phyloP scores from a whole-genome alignment of 1,284 basidiomycete species.

The Moesziomyces antarcticus region DNA sequence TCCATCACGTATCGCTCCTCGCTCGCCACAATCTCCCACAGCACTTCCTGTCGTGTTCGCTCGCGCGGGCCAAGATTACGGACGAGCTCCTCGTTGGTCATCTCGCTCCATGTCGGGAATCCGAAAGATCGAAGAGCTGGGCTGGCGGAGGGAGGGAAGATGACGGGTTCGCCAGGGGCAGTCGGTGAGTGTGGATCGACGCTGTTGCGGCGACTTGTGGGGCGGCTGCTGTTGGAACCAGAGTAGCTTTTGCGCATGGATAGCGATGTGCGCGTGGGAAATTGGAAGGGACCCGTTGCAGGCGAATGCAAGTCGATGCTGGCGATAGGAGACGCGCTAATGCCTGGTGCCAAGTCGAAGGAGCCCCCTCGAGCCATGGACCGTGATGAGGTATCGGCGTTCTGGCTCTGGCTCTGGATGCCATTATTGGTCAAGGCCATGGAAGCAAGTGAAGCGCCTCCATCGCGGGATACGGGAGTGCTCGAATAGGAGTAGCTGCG shows the following conservation, averaged over 20 bases:
- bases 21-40: slow-evolving; percentile 97
- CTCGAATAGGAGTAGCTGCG: slow-evolving; percentile 40
- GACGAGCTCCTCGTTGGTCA: slow-evolving; percentile 92
- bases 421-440: slow-evolving; percentile 1
- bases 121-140: slow-evolving; percentile 27
- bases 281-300: slow-evolving; percentile 21
- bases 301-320: not conserved
- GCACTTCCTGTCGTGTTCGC: slow-evolving; percentile 92
- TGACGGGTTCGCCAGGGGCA: slow-evolving; percentile 17
- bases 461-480: slow-evolving; percentile 10
- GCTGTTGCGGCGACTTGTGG: slow-evolving; percentile 37
- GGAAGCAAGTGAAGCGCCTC: not conserved
- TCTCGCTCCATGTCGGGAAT: slow-evolving; percentile 86
- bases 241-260: slow-evolving; percentile 40
- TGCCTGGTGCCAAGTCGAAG: slow-evolving; percentile 8
- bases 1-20: slow-evolving; percentile 96
- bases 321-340: slow-evolving; percentile 16
- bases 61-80: slow-evolving; percentile 91
- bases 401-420: slow-evolving; percentile 9
- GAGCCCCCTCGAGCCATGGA: slow-evolving; percentile 17
- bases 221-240: slow-evolving; percentile 24
- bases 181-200: slow-evolving; percentile 15
- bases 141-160: slow-evolving; percentile 18
- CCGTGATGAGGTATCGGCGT: not conserved
- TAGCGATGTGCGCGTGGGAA: slow-evolving; percentile 36